A percentile compares a stretch with the other conserved stretches of the same genome.
These are phyloP conservation scores for Linanthus parryae DNA, from an alignment of 148 eudicot species.

Conservation along the genomic window DNA sequence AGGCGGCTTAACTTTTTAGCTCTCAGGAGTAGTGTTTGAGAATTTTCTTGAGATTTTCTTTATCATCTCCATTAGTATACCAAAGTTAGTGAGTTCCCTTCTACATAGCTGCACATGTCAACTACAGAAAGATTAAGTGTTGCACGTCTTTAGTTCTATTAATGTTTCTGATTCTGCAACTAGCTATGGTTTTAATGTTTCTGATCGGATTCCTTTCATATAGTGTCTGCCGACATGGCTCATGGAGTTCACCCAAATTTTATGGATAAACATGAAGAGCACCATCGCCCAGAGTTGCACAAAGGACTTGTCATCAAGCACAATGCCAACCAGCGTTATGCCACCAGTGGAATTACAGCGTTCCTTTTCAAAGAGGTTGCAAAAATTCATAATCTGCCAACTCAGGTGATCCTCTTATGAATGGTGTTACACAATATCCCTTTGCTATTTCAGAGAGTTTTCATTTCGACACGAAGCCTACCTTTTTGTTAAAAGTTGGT, in stretches of 20 bases:
- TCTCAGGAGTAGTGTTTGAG: too few relatives aligned
- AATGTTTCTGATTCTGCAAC: background rate
- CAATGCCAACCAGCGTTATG: slow-evolving; percentile 97
- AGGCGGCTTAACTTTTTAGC: too few relatives aligned
- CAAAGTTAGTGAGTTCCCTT: too few relatives aligned
- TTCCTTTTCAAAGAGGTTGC: slow-evolving; percentile 95
- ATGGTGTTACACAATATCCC: too few relatives aligned
- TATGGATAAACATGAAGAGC: slow-evolving; percentile 86
- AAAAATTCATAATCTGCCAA: slow-evolving; percentile 73
- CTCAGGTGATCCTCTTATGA: slow-evolving; percentile 91
- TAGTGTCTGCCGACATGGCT: slow-evolving; percentile 99
- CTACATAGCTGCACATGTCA: background rate
- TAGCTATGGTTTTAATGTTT: background rate
- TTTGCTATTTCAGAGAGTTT: too few relatives aligned
- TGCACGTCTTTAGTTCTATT: too few relatives aligned
- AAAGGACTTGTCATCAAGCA: slow-evolving; percentile 96
- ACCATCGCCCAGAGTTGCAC: slow-evolving; percentile 85
- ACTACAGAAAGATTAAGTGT: too few relatives aligned
- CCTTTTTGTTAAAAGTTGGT: too few relatives aligned
- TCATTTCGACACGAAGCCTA: too few relatives aligned
- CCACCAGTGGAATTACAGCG: slow-evolving; percentile 87
- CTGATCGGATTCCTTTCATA: slow-evolving; percentile 5
- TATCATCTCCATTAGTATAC: too few relatives aligned
- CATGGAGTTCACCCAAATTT: slow-evolving; percentile 99
- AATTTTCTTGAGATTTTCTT: too few relatives aligned